phyloP scores from a whole-genome alignment of 352 stramenopile species.

The Pythium scleroteichum region DNA sequence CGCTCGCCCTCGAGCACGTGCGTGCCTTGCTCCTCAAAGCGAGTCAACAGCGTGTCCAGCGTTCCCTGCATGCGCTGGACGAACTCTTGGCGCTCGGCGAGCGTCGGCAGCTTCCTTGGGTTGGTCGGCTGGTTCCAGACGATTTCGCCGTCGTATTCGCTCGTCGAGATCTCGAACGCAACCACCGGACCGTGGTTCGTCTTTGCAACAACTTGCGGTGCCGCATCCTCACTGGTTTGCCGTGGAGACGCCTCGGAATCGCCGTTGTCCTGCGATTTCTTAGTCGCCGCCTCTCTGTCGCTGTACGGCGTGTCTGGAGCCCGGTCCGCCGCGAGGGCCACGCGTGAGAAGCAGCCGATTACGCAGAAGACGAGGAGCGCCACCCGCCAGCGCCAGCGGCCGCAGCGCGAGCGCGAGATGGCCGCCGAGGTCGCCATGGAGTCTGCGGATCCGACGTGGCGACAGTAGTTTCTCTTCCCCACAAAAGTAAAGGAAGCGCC shows the following conservation, averaged over 20 bases:
- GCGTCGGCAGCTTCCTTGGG: constrained; percentile 7
- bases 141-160: constrained; percentile 17
- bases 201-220: not conserved
- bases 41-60: constrained; percentile 25
- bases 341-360: not conserved
- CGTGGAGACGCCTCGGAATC: not conserved
- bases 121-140: constrained; percentile 3
- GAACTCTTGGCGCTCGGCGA: constrained; percentile 21
- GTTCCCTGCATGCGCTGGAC: constrained; percentile 22
- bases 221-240: constrained; percentile 1
- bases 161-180: constrained; percentile 16
- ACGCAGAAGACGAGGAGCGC: not conserved
- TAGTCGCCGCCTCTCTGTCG: constrained; percentile 7
- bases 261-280: not conserved
- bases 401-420: not conserved
- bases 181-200: not conserved
- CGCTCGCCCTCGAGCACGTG: constrained; percentile 22
- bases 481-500: too few species aligned
- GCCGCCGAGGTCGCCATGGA: not conserved
- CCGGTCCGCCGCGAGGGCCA: constrained; percentile 8
- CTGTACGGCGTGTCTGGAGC: constrained; percentile 4
- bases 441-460: not conserved
- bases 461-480: constrained; percentile 10
- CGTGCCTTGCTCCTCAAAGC: constrained; percentile 22
- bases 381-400: not conserved